These are phyloP conservation scores for Furcasterigmium sp. DNA, from an alignment of 2,329 filamentous ascomycete species.

Conservation along the genomic window DNA sequence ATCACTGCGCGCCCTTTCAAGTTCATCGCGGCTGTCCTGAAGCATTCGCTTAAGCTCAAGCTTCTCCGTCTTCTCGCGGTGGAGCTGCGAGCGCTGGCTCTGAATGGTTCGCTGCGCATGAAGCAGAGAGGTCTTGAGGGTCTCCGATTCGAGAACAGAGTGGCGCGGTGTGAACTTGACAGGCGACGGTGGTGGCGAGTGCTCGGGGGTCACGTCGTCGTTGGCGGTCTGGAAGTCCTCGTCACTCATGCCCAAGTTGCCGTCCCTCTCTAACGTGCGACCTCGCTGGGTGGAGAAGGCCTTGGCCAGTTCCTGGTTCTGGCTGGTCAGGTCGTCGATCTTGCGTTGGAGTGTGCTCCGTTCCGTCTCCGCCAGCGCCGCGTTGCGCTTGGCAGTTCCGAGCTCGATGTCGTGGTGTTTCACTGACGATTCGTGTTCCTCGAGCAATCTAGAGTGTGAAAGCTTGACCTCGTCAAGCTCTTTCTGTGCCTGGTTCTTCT, in stretches of 20 bases:
- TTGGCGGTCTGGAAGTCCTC: slow-evolving; percentile 60
- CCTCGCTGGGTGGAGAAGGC: slow-evolving; percentile 72
- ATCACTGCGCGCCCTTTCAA: slow-evolving; percentile 65
- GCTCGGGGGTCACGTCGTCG: slow-evolving; percentile 74
- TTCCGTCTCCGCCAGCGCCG: slow-evolving; percentile 74
- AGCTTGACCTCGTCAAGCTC: slow-evolving; percentile 89
- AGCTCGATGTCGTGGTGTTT: slow-evolving; percentile 90
- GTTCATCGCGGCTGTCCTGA: slow-evolving; percentile 88
- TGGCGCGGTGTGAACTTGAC: slow-evolving; percentile 89
- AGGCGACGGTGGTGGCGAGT: slow-evolving; percentile 85
- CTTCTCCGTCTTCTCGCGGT: slow-evolving; percentile 98
- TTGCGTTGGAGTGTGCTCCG: slow-evolving; percentile 73
- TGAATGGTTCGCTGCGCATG: slow-evolving; percentile 97
- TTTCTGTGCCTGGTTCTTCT: slow-evolving; percentile 74
- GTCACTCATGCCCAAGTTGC: slow-evolving; percentile 51
- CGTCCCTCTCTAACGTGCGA: slow-evolving; percentile 60
- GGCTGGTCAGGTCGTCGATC: slow-evolving; percentile 79
- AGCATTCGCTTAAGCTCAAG: slow-evolving; percentile 91
- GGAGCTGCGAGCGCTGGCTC: slow-evolving; percentile 87
- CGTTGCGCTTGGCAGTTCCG: slow-evolving; percentile 74
- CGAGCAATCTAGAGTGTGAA: slow-evolving; percentile 68
- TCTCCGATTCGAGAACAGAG: slow-evolving; percentile 89
- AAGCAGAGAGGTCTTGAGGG: slow-evolving; percentile 85
- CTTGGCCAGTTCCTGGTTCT: slow-evolving; percentile 87
- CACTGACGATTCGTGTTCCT: slow-evolving; percentile 70